Evolutionary conservation across 129 eudicot genomes (phyloP), one percentile per base, ranked within the genome.

Genomic region (Tagetes erecta): DNA sequence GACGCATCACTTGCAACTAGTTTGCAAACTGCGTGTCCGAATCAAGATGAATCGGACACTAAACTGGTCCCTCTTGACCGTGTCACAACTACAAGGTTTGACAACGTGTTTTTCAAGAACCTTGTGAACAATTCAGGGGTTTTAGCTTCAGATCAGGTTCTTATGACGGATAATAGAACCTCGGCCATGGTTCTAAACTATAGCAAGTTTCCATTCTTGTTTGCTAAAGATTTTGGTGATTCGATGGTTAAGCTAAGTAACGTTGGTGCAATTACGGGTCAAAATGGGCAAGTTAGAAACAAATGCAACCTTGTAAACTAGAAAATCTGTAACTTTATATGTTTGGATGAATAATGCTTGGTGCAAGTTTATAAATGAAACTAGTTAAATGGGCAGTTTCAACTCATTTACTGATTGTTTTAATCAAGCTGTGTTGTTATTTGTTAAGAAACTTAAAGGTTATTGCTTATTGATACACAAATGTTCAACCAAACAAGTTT

Each of bases 61-160:
- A 91, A 76, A 36, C 79, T 91, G 64, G 91, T 87, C 65, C 84
- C 97, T 9, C 50, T 91, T 63, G 95, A 91, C 64, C 41, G 67
- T 0, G 78, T 79, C 5, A 87, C 97, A 13, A 80, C 76, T 5
- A 74, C 71, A 80, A 87, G 42, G 75, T 91, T 91, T 31, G 97
- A 91, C 82, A 91, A 91, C 71, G 51, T 78, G 6, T 91, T 84
- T 58, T 91, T 46, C 71, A 83, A 76, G 60, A 87, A 70, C 49
- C 81, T 91, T 0, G 52, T 86, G 55, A 91, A 86, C 82, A 87
- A 84, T 64, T 79, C 97, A 3, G 95, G 91, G 66, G 74, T 91
- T 49, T 80, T 91, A 13, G 79, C 73, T 59, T 91, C 97, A 1
- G 97, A 91, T 78, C 97, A 91, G 66, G 91, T 80, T 41, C 91